Conservation (phyloP, 2,329 filamentous ascomycete species). For the Hortaea sp. region DNA sequence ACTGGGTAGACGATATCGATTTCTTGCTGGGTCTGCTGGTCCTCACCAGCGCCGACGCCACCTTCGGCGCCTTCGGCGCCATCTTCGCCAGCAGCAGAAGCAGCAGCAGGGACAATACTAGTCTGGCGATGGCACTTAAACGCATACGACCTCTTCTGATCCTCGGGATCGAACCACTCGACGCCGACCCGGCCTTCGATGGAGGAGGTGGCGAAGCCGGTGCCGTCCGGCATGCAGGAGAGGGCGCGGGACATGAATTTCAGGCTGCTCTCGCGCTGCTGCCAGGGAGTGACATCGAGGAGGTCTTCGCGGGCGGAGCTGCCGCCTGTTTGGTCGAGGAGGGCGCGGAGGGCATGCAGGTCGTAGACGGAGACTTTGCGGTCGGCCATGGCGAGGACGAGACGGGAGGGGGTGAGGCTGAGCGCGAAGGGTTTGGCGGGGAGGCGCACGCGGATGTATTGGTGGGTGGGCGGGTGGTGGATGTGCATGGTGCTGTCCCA, state of each 20-base stretch:
- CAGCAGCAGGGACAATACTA: slow-evolving; percentile 47
- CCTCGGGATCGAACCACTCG: slow-evolving; percentile 94
- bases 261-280: slow-evolving; percentile 83
- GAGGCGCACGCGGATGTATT: slow-evolving; percentile 45
- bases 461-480: slow-evolving; percentile 47
- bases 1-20: slow-evolving; percentile 84
- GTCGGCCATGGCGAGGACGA: slow-evolving; percentile 92
- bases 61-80: slow-evolving; percentile 15
- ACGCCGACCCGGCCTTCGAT: slow-evolving; percentile 95
- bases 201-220: slow-evolving; percentile 80
- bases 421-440: slow-evolving; percentile 86
- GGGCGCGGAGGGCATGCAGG: slow-evolving; percentile 54
- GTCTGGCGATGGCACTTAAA: slow-evolving; percentile 95
- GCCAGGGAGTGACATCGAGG: slow-evolving; percentile 55
- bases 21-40: slow-evolving; percentile 43
- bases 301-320: slow-evolving; percentile 6
- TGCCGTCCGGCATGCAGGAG: slow-evolving; percentile 92
- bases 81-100: not conserved
- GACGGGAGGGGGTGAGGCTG: slow-evolving; percentile 65
- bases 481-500: slow-evolving; percentile 91
- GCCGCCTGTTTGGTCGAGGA: slow-evolving; percentile 38
- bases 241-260: slow-evolving; percentile 94
- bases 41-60: too few relatives aligned
- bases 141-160: slow-evolving; percentile 90
- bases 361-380: slow-evolving; percentile 94